Evolutionary conservation across 208 protist genomes (phyloP), one percentile per base, ranked within the genome.

Genomic region (Angomonas ambiguus): DNA sequence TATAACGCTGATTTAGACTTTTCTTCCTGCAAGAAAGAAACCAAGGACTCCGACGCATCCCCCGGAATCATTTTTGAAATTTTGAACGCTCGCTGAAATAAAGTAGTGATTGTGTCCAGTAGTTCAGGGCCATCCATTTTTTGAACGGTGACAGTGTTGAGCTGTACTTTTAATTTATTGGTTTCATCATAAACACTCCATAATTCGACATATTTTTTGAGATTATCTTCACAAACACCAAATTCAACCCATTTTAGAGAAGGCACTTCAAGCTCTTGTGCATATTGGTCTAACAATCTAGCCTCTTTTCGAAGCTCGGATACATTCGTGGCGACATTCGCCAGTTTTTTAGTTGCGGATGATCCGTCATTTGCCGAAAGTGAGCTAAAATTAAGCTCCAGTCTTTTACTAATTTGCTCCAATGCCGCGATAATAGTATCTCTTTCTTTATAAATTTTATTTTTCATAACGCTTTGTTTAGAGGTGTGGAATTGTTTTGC

Each of bases 191-290:
- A 45, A 8, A 80, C 67, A 11, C 67, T 75, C 87, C 87, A 93
- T 24, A 93, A 67, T 49, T 93, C 79, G 35, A 92, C 73, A 58
- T 88, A 91, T n/a, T 81, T 84, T 34, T 82, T 72, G 16, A 93
- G 58, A 31, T 83, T 74, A 6, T 80, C 70, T 62, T 92, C 83
- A 13, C 71, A 63, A 31, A 85, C 71, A 49, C 72, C 80, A 65
- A 91, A 84, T 49, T 85, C 83, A 8, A 82, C 83, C 76, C 89
- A 87, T 59, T 82, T 83, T 38, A 92, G 76, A 34, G 82, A 63
- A 30, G 79, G 78, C 69, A 82, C 83, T 10, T 87, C 80, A 24
- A 96, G 64, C 20, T 86, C 77, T 16, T 83, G 73, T 20, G 79
- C 78, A 58, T 91, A 88, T 33, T 79, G 64, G 63, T 90, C 86